Conservation (phyloP, 768 basidiomycete genomes). For the Pilatotrama ljubarskyi region DNA sequence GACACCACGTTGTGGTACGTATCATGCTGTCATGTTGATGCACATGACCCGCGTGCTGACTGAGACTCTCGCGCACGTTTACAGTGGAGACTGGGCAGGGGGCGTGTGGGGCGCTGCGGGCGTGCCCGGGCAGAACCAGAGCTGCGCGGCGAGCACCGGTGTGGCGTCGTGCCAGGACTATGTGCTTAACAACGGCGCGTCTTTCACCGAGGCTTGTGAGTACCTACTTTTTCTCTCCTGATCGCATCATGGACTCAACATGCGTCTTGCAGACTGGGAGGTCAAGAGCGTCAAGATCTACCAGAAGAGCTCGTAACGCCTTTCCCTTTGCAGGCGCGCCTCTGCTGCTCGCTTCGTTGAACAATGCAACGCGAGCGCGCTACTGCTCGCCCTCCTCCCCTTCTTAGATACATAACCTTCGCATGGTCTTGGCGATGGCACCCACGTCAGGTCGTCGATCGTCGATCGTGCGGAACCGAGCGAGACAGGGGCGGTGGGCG, state of each 20-base stretch:
- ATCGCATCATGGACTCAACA: slow-evolving; percentile 2
- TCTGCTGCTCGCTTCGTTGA: background rate
- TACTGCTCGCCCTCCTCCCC: background rate
- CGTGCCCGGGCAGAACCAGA: slow-evolving; percentile 81
- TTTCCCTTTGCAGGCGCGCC: background rate
- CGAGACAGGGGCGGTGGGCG: background rate
- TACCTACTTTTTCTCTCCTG: slow-evolving; percentile 21
- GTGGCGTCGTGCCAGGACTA: slow-evolving; percentile 79
- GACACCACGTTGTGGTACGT: slow-evolving; percentile 82
- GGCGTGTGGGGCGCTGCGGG: slow-evolving; percentile 72
- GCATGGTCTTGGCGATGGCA: background rate
- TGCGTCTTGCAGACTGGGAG: slow-evolving; percentile 67
- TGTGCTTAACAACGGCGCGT: slow-evolving; percentile 67
- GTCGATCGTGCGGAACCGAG: slow-evolving; percentile 1
- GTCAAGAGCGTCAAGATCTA: slow-evolving; percentile 75
- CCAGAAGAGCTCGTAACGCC: slow-evolving; percentile 39
- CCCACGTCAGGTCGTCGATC: background rate
- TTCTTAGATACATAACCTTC: slow-evolving; percentile 5
- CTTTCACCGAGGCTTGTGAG: slow-evolving; percentile 80
- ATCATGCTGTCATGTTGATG: background rate
- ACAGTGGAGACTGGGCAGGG: slow-evolving; percentile 88
- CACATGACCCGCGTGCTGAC: slow-evolving; percentile 15
- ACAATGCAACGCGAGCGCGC: background rate
- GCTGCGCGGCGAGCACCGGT: slow-evolving; percentile 83
- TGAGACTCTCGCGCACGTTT: background rate